These are phyloP conservation scores for Penicillium waksmanii DNA, from an alignment of 495 filamentous ascomycete species.

Conservation along the genomic window DNA sequence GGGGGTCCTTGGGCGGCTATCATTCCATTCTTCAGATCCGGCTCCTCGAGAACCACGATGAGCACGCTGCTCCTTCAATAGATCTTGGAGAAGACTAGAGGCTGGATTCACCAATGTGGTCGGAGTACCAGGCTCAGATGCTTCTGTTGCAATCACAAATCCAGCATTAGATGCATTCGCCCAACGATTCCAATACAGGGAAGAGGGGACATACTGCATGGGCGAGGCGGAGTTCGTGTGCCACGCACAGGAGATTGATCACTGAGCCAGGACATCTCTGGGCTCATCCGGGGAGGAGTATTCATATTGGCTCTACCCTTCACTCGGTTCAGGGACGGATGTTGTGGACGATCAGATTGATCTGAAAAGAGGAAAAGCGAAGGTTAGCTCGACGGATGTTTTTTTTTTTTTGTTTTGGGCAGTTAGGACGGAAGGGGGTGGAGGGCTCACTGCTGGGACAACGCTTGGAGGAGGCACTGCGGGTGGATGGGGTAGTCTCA, in stretches of 20 bases:
- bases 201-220: conserved; percentile 20
- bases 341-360: conserved; percentile 33
- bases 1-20: conserved; percentile 31
- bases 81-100: conserved; percentile 49
- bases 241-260: conserved; percentile 36
- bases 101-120: conserved; percentile 47
- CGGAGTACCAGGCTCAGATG: conserved; percentile 32
- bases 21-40: conserved; percentile 29
- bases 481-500: conserved; percentile 21
- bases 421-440: conserved; percentile 5
- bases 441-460: conserved; percentile 31
- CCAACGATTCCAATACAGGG: not conserved
- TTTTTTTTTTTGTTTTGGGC: not conserved
- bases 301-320: conserved; percentile 44
- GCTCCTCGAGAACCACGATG: conserved; percentile 38
- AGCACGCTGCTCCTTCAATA: conserved; percentile 53
- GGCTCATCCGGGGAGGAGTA: conserved; percentile 34
- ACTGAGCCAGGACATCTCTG: conserved; percentile 42
- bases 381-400: conserved; percentile 13
- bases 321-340: conserved; percentile 41
- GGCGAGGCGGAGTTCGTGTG: conserved; percentile 28
- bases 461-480: conserved; percentile 25
- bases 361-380: conserved; percentile 15
- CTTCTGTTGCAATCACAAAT: conserved; percentile 22
- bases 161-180: conserved; percentile 15